phyloP scores from a whole-genome alignment of 306 rosid species.

The Glycyrrhiza uralensis region DNA sequence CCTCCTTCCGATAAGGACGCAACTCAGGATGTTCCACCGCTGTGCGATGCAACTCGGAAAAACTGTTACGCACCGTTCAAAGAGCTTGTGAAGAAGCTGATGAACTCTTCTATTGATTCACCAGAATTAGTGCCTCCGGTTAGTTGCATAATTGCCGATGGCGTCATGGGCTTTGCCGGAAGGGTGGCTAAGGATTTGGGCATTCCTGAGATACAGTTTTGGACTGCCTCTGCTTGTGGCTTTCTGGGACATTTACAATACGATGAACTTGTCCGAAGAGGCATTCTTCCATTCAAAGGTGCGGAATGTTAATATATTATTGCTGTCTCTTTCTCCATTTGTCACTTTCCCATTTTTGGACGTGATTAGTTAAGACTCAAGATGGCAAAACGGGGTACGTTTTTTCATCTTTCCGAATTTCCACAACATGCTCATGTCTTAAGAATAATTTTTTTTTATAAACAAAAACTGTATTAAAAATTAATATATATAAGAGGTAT shows the following conservation, averaged over 20 bases:
- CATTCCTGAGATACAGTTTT: neutral
- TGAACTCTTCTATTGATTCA: neutral
- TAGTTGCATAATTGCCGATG: slow-evolving; percentile 11
- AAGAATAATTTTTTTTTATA: too few relatives aligned
- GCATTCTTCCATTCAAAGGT: slow-evolving; percentile 19
- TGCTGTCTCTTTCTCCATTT: neutral
- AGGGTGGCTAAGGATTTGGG: slow-evolving; percentile 10
- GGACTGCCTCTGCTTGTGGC: slow-evolving; percentile 12
- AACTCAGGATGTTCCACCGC: neutral
- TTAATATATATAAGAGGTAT: too few relatives aligned
- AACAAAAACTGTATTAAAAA: too few relatives aligned
- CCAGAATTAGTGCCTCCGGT: neutral
- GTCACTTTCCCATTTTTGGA: too few relatives aligned
- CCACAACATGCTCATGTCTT: too few relatives aligned
- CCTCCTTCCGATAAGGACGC: neutral
- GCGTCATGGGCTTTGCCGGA: neutral
- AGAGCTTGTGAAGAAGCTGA: neutral
- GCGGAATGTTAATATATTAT: too few relatives aligned
- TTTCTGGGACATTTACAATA: neutral
- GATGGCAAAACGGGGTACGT: too few relatives aligned
- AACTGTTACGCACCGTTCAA: neutral
- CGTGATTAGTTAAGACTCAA: too few relatives aligned
- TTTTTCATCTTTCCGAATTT: too few relatives aligned
- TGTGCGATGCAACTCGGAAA: neutral
- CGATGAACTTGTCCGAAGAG: neutral